Evolutionary conservation across 2,329 filamentous ascomycete species (phyloP).

Genomic region (Colletotrichum camelliae): DNA sequence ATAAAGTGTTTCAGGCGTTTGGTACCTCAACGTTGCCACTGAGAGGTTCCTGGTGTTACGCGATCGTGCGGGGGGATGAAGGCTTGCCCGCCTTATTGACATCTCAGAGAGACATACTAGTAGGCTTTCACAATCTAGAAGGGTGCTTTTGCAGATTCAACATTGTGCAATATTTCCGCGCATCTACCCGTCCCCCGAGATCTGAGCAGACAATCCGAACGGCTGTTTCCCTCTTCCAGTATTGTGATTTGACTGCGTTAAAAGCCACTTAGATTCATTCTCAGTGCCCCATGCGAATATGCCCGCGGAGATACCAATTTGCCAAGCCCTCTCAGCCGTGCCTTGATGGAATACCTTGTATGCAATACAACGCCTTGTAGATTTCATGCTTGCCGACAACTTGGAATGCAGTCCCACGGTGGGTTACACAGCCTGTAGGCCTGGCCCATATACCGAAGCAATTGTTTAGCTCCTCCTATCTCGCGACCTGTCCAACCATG

Average conservation of each 20-base stretch:
- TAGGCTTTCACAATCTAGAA: neutral
- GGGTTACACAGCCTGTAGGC: neutral
- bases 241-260: neutral
- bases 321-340: neutral
- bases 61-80: neutral
- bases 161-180: neutral
- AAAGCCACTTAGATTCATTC: neutral
- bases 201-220: neutral
- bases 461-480: conserved; percentile 51
- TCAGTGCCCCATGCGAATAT: neutral
- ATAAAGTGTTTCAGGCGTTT: neutral
- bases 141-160: neutral
- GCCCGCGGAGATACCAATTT: neutral
- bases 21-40: neutral
- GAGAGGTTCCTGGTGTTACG: neutral
- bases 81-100: neutral
- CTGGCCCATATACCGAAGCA: neutral
- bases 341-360: neutral
- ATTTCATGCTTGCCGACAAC: neutral
- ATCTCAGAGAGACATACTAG: neutral
- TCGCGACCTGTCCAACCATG: conserved; percentile 79
- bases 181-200: neutral
- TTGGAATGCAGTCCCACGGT: neutral
- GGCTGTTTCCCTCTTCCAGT: neutral
- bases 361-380: neutral